These are phyloP conservation scores for Hymenoscyphus infarciens DNA, from an alignment of 2,329 filamentous ascomycete genomes.

Conservation along the genomic window DNA sequence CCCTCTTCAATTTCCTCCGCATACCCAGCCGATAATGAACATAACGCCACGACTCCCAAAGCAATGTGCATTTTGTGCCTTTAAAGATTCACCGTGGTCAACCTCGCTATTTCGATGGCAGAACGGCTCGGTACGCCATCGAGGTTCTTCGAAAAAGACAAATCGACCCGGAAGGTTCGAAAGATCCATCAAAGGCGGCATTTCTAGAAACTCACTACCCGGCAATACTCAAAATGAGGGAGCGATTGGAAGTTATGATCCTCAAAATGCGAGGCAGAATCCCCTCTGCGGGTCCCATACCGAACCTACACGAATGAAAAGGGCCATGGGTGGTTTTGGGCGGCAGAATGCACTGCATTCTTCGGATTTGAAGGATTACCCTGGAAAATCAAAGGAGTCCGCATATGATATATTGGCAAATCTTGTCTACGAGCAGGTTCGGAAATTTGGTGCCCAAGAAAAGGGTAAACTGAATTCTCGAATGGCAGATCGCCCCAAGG, in stretches of 20 bases:
- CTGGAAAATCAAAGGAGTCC: background rate
- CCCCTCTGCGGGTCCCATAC: too few relatives aligned
- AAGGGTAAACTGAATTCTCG: background rate
- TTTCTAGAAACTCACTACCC: too few relatives aligned
- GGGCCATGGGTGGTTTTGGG: too few relatives aligned
- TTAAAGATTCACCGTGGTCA: slow-evolving; percentile 35
- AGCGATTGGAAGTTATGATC: too few relatives aligned
- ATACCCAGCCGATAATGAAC: slow-evolving; percentile 37
- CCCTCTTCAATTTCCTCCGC: background rate
- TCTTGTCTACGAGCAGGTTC: slow-evolving; percentile 1
- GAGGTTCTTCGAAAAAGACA: background rate
- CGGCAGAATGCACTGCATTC: too few relatives aligned
- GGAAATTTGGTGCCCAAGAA: background rate
- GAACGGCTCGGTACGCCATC: slow-evolving; percentile 8
- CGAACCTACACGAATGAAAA: background rate
- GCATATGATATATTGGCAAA: slow-evolving; percentile 10
- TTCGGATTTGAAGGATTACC: background rate
- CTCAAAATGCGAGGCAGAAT: too few relatives aligned
- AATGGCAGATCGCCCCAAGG: background rate
- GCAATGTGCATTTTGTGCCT: slow-evolving; percentile 41
- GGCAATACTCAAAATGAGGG: too few relatives aligned
- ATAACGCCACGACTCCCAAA: slow-evolving; percentile 34
- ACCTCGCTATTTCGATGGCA: slow-evolving; percentile 20
- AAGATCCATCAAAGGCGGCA: too few relatives aligned
- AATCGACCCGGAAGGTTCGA: too few relatives aligned